Evolutionary conservation across 1,284 basidiomycete species (phyloP).

Genomic region (Ceratobasidium sp.): DNA sequence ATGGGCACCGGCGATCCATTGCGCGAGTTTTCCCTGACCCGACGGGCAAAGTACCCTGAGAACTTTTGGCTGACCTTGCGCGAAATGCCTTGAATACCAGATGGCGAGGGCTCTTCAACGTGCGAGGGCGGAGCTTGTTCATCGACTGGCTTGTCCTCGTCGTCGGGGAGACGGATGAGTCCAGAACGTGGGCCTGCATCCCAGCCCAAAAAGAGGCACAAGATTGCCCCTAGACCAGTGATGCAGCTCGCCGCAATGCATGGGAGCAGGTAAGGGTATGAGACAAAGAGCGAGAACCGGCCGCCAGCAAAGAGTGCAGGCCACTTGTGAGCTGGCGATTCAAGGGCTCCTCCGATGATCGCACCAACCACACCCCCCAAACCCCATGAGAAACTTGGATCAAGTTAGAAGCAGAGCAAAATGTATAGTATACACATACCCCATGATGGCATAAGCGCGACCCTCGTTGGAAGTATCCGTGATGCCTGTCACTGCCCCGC

Average conservation of each 20-base stretch:
- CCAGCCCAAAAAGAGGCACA: constrained; percentile 86
- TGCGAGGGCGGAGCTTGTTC: constrained; percentile 38
- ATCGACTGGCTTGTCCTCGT: constrained; percentile 46
- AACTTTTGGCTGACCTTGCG: constrained; percentile 60
- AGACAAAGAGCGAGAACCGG: constrained; percentile 66
- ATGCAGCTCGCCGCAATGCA: constrained; percentile 78
- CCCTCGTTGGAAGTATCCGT: constrained; percentile 92
- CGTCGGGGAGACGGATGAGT: constrained; percentile 74
- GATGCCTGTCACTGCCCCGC: constrained; percentile 86
- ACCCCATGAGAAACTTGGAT: constrained; percentile 84
- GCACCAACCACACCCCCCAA: constrained; percentile 91
- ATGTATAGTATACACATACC: constrained; percentile 54
- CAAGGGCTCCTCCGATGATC: constrained; percentile 85
- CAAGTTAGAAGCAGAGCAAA: not conserved
- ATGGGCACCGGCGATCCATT: constrained; percentile 45
- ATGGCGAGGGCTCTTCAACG: constrained; percentile 15
- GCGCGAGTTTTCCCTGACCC: constrained; percentile 53
- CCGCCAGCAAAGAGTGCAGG: constrained; percentile 68
- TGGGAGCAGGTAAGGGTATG: constrained; percentile 92
- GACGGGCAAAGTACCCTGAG: constrained; percentile 63
- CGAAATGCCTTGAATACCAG: constrained; percentile 44
- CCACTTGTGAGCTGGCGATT: constrained; percentile 86
- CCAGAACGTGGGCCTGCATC: constrained; percentile 90
- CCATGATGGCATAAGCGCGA: constrained; percentile 90
- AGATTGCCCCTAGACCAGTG: constrained; percentile 80